These are phyloP conservation scores for Alternaria brassicicola DNA, from an alignment of 2,329 filamentous ascomycete genomes.

Conservation along the genomic window DNA sequence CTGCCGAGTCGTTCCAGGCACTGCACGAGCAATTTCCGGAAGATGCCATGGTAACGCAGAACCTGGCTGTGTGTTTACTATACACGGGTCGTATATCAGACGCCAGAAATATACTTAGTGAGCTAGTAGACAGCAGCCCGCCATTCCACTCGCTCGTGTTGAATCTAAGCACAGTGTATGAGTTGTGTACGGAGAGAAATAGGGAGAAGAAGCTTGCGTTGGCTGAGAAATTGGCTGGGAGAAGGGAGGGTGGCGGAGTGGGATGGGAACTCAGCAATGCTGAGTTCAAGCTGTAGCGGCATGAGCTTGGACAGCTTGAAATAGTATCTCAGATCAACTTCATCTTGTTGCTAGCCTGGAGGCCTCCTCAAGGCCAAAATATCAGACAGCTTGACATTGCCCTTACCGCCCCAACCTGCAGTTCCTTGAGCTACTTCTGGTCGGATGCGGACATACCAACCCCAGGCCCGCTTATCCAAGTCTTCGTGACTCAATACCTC, in stretches of 20 bases:
- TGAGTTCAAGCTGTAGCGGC: constrained; percentile 73
- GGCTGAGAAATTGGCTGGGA: constrained; percentile 70
- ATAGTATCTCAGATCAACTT: not conserved
- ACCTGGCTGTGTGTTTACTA: constrained; percentile 81
- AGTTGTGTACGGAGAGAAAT: constrained; percentile 82
- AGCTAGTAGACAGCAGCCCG: constrained; percentile 63
- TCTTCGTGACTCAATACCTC: constrained; percentile 67
- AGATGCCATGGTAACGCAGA: constrained; percentile 78
- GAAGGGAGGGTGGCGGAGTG: constrained; percentile 57
- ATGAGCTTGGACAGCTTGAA: not conserved
- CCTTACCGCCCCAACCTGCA: constrained; percentile 84
- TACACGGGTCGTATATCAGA: constrained; percentile 74
- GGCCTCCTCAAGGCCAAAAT: constrained; percentile 55
- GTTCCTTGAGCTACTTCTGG: constrained; percentile 77
- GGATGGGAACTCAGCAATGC: constrained; percentile 74
- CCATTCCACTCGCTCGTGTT: constrained; percentile 81
- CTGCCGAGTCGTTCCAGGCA: constrained; percentile 65
- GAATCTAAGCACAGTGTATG: constrained; percentile 89
- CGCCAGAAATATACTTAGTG: constrained; percentile 71
- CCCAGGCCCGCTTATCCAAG: constrained; percentile 77
- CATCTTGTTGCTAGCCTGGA: not conserved
- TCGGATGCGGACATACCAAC: constrained; percentile 78
- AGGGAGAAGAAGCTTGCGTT: constrained; percentile 72
- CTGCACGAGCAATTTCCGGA: constrained; percentile 56
- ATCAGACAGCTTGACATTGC: constrained; percentile 67